Evolutionary conservation across 2,329 filamentous ascomycete species (phyloP).

Genomic region (Sclerotinia minor): DNA sequence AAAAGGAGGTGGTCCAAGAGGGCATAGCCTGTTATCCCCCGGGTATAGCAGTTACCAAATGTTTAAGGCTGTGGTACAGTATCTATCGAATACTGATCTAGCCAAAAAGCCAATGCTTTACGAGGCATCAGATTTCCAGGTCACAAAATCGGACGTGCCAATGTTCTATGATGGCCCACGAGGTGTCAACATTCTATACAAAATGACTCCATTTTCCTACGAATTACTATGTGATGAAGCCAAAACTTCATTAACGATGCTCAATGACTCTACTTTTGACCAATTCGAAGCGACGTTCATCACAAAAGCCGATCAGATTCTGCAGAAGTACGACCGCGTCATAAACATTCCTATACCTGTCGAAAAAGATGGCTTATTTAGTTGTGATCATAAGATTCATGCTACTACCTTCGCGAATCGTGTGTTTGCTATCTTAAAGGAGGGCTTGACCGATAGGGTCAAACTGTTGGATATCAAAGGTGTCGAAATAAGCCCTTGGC

Average conservation of each 20-base stretch:
- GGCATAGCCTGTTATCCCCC: constrained; percentile 69
- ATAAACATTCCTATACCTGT: constrained; percentile 37
- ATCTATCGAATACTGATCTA: constrained; percentile 73
- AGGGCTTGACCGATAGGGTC: constrained; percentile 74
- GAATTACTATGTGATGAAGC: constrained; percentile 72
- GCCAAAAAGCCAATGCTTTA: constrained; percentile 62
- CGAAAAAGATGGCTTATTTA: constrained; percentile 16
- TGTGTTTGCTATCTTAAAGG: constrained; percentile 64
- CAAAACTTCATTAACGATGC: constrained; percentile 67
- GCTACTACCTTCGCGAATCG: constrained; percentile 49
- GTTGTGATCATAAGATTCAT: constrained; percentile 38
- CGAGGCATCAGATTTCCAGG: constrained; percentile 46
- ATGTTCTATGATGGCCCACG: constrained; percentile 75
- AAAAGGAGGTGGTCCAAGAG: constrained; percentile 71
- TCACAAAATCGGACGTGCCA: constrained; percentile 54
- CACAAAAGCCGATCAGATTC: constrained; percentile 53
- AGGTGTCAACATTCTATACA: constrained; percentile 81
- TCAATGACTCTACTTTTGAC: constrained; percentile 72
- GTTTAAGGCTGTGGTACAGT: constrained; percentile 93
- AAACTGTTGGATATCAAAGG: constrained; percentile 63
- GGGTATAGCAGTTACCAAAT: constrained; percentile 89
- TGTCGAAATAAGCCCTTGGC: constrained; percentile 48
- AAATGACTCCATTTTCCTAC: constrained; percentile 88
- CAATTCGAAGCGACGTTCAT: constrained; percentile 89
- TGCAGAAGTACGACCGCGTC: constrained; percentile 57